These are phyloP conservation scores for Emmonsia crescens DNA, from an alignment of 2,329 filamentous ascomycete genomes.

Conservation along the genomic window DNA sequence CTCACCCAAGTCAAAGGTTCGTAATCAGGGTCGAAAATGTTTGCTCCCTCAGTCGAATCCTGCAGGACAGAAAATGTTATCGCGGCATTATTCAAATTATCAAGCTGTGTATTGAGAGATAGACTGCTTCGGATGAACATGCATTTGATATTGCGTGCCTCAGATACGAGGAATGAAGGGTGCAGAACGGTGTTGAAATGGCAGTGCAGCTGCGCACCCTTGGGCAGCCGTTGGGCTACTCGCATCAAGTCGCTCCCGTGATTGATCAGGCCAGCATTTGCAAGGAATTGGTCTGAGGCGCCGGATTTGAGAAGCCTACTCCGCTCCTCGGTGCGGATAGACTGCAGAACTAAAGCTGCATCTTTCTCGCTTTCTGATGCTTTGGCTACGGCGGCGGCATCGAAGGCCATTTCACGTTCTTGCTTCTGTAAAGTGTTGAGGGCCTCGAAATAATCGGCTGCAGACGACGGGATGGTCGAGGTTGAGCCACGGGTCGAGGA, in stretches of 20 bases:
- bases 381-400: not conserved
- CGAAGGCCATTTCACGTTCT: constrained; percentile 2
- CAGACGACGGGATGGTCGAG: not conserved
- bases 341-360: not conserved
- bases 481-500: not conserved
- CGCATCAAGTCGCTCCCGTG: constrained; percentile 1
- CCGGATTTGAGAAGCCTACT: not conserved
- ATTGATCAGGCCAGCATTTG: constrained; percentile 3
- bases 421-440: not conserved
- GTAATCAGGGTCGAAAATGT: not conserved
- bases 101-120: not conserved
- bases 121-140: constrained; percentile 1
- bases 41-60: not conserved
- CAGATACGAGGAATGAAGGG: constrained; percentile 2
- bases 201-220: constrained; percentile 5
- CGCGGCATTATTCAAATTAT: not conserved
- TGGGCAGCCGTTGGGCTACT: not conserved
- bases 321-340: constrained; percentile 1
- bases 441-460: not conserved
- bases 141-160: constrained; percentile 3
- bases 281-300: constrained; percentile 1
- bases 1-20: constrained; percentile 2
- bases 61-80: constrained; percentile 4
- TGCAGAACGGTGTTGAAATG: constrained; percentile 5
- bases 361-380: not conserved